Base-by-base conservation (phyloP, 163 green algal genomes). In the Scenedesmus sp. region DNA sequence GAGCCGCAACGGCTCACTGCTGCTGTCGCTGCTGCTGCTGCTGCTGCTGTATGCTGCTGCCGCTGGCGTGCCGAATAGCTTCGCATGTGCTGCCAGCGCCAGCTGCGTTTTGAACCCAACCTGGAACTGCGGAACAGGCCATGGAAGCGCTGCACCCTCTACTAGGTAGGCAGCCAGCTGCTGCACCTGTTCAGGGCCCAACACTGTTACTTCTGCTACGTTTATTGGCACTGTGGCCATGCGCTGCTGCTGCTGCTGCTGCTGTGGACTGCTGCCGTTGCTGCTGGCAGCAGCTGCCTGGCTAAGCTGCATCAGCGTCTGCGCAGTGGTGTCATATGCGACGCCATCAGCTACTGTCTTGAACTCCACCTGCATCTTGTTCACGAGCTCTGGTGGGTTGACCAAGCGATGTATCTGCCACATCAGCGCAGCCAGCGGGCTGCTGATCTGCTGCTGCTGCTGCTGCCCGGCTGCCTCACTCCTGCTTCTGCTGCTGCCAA, bases 161-260 rank as follows among this genome's bases (percentile, higher is more conserved):
- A 85, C 72, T 12, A 95, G 84, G 70, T 94, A 94, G 0, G 79
- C 89, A 44, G 89, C 93, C 35, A 95, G 89, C 73, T 94, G 85
- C 78, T 81, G 56, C 37, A 93, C 44, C 92, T 94, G 82, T 0
- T 87, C 35, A 24, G 12, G 84, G 15, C 78, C 81, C 0, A 92
- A 40, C 40, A 94, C 85, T 40, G 81, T 43, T 7, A 94, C 35
- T 73, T 89, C 70, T 44, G 76, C 40, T 72, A 94, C 73, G 26
- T 83, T 53, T 2, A 91, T 20, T 30, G 91, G 73, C 81, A 91
- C 43, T 4, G 79, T 26, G 18, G 78, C 65, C 2, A 70, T 33
- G 6, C 33, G 68, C 82, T 49, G 88, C 68, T 89, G 89, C 89
- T 84, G 88, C 61, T 65, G 87, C 87, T 51, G 76, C 72, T 89